phyloP scores from a whole-genome alignment of 305 asterid species.

The Fraxinus greggii region DNA sequence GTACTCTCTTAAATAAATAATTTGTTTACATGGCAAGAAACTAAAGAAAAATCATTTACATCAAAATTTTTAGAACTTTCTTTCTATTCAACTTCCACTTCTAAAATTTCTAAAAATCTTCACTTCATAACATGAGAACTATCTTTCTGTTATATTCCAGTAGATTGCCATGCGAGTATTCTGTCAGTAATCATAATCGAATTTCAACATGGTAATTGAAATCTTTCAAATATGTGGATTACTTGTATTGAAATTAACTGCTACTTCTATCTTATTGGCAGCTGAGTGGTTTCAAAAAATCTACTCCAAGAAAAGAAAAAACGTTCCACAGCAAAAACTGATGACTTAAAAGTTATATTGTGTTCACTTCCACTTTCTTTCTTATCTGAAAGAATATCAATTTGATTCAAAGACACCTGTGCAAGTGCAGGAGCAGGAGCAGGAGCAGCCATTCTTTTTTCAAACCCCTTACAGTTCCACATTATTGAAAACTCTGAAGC shows the following conservation, averaged over 20 bases:
- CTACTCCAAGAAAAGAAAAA: not conserved
- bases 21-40: not conserved
- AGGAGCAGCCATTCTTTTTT: conserved; percentile 60
- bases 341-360: not conserved
- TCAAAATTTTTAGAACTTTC: not conserved
- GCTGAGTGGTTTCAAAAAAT: not conserved
- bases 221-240: not conserved
- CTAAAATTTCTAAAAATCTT: not conserved
- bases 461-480: conserved; percentile 75
- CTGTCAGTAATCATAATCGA: not conserved
- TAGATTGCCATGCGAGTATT: not conserved
- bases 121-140: not conserved
- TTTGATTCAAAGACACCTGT: conserved; percentile 45
- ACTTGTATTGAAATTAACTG: not conserved
- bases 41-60: not conserved
- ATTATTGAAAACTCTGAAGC: conserved; percentile 71
- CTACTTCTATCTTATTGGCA: not conserved
- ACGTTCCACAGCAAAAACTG: not conserved
- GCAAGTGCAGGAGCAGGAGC: conserved; percentile 33
- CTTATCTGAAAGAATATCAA: conserved; percentile 13
- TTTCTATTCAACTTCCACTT: not conserved
- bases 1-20: not conserved
- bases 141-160: not conserved
- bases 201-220: not conserved
- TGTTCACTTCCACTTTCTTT: not conserved